Percentiles rank a stretch among this genome's conserved stretches.
Conservation (phyloP, 768 basidiomycete genomes). For the Tylopilus rubrobrunneus region DNA sequence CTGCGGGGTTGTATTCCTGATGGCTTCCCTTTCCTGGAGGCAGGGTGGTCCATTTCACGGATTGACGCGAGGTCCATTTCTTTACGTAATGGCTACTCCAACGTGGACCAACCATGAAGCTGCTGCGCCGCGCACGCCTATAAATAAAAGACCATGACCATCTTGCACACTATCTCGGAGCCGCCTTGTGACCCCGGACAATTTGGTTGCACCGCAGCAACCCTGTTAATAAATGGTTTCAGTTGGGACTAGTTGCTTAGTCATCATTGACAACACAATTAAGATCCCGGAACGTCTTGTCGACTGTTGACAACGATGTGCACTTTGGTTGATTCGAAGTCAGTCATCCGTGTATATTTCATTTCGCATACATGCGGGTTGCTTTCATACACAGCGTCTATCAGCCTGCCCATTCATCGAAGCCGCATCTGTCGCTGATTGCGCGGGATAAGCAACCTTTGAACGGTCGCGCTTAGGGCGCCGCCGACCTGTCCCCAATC, state of each 20-base stretch:
- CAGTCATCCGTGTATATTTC: slow-evolving; percentile 8
- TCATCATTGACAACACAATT: slow-evolving; percentile 6
- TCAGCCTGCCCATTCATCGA: slow-evolving; percentile 9
- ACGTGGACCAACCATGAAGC: slow-evolving; percentile 3
- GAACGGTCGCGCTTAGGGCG: slow-evolving; percentile 17
- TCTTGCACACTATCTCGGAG: slow-evolving; percentile 21
- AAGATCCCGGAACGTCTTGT: slow-evolving; percentile 6
- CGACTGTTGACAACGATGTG: slow-evolving; percentile 10
- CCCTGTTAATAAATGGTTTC: slow-evolving; percentile 9
- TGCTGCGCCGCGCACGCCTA: slow-evolving; percentile 6
- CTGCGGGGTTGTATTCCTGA: slow-evolving; percentile 25
- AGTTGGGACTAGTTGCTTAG: slow-evolving; percentile 4
- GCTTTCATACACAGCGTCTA: slow-evolving; percentile 12
- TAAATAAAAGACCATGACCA: neutral
- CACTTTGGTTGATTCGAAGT: slow-evolving; percentile 8
- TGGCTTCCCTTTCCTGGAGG: slow-evolving; percentile 6
- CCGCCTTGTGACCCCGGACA: slow-evolving; percentile 17
- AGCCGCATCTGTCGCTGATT: slow-evolving; percentile 15
- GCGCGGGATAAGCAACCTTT: slow-evolving; percentile 11
- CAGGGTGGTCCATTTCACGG: slow-evolving; percentile 11
- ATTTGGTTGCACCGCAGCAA: slow-evolving; percentile 17
- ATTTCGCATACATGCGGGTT: slow-evolving; percentile 11
- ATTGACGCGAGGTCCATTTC: slow-evolving; percentile 17
- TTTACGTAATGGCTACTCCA: slow-evolving; percentile 13
- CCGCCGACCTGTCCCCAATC: slow-evolving; percentile 28